Evolutionary conservation across 2,329 filamentous ascomycete genomes (phyloP).

Genomic region (Daldinia sp.): DNA sequence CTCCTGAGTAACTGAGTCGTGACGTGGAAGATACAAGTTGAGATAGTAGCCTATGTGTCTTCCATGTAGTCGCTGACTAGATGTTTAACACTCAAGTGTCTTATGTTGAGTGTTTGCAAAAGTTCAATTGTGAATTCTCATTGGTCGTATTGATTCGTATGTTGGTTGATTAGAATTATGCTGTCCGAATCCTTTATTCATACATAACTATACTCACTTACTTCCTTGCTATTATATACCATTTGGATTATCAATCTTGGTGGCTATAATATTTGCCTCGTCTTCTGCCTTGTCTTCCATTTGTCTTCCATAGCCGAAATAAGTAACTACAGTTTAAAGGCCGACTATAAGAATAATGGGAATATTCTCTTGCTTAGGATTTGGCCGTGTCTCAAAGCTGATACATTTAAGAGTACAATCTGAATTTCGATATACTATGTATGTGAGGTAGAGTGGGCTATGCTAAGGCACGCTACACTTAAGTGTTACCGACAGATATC

Average conservation of each 20-base stretch:
- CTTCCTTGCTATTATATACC: conserved; percentile 1
- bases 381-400: background rate
- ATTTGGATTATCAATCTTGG: background rate
- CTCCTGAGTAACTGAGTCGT: background rate
- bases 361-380: background rate
- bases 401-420: background rate
- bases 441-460: background rate
- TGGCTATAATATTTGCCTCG: background rate
- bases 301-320: background rate
- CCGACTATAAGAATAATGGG: background rate
- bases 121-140: background rate
- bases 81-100: no score
- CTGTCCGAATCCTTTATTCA: background rate
- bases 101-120: no score
- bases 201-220: background rate
- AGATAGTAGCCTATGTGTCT: no score
- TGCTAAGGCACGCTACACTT: background rate
- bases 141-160: background rate
- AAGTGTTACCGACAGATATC: no score
- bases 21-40: no score
- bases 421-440: background rate
- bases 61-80: no score
- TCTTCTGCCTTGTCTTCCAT: background rate
- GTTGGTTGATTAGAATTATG: background rate
- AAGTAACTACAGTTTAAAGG: background rate